Evolutionary conservation across 2,329 filamentous ascomycete genomes (phyloP), one percentile per base, ranked within the genome.

Genomic region (Penicillium sp.): DNA sequence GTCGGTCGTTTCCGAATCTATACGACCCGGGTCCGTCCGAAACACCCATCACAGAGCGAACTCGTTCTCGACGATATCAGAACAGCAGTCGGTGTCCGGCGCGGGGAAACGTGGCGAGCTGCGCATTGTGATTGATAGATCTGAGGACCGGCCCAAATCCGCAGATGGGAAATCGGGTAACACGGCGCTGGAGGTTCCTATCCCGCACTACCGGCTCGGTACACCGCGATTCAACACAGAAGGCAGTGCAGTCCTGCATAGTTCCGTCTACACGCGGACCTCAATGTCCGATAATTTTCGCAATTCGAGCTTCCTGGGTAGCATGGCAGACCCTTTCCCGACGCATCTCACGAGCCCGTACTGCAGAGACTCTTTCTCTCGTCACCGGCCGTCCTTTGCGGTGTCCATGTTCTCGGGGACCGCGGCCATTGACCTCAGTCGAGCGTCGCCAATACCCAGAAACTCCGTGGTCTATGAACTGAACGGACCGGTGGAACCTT

Each of bases 181-280:
- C 35, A 84, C 83, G 11, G 74, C 84, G 31, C 76, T 95, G 45
- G 83, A 91, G 60, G 81, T 92, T 39, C 79, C 85, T 20, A 95
- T 96, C 45, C 91, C 92, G 31, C 87, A 89, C 50, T 95, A 92
- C 79, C 86, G 86, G 58, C 77, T 96, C 51, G 92, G 91, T 11
- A 88, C 87, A 1, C 90, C 90, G 16, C 83, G 85, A 52, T 95
- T 96, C 70, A 92, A 87, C 57, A 75, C 82, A 47, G 81, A 82
- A 61, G 90, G 90, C 10, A 91, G 87, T 2, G 85, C 89, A 2
- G 81, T 90, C 56, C 78, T 96, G 57, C 86, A 89, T 55, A 88
- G 86, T 58, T 95, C 92, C n/a, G 85, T 87, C 14, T 89, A 90
- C 69, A 83, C 81, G 10, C 72, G 73, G 47, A 83, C 86, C 3